Base-by-base conservation (phyloP, 495 filamentous ascomycete species). In the Annulohypoxylon moriforme region DNA sequence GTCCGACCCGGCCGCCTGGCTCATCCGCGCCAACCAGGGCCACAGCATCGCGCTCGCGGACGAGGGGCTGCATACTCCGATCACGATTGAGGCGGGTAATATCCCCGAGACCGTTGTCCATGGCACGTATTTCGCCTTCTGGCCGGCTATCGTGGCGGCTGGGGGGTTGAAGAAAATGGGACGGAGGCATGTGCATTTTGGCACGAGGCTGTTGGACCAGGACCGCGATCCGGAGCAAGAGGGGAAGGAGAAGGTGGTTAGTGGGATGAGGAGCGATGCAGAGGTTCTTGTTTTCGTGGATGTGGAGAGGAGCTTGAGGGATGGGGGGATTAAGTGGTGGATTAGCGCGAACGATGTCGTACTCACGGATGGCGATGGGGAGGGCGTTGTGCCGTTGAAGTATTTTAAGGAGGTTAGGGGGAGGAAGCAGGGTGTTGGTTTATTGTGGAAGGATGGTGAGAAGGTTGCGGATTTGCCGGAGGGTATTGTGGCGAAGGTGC, bases 1-100 rank as follows among this genome's bases (percentile, higher is more conserved):
- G 36, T 10, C 11, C 11, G 13, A 90, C 40, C 88, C 92, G 0
- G 76, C 86, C 1, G 82, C 92, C 76, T 98, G 88, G 83, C 83
- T 97, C 13, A 97, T 99, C 83, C 94, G 96, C 75, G 96, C 96
- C 1, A 96, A 93, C 68, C 96, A 99, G 82, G 96, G 96, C 53
- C 96, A 98, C 82, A 87, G 83, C 73, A 88, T 94, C 77, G 84
- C 83, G 52, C 80, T 99, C 46, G 89, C 91, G 22, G 87, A 87
- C 27, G 88, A 89, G 24, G 84, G 85, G 0, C 85, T 96, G 14
- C 89, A 96, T 13, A 86, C 83, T 16, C 89, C 89, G 11, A 78
- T 98, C 70, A 90, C 81, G 20, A 78, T 79, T 22, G 79, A 80
- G 18, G 75, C 75, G 1, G 74, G 69, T 2, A 85, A 88, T 4